Base-by-base conservation (phyloP, 225 moss, liverwort and hornwort species). In the Antitrichia curtipendula region DNA sequence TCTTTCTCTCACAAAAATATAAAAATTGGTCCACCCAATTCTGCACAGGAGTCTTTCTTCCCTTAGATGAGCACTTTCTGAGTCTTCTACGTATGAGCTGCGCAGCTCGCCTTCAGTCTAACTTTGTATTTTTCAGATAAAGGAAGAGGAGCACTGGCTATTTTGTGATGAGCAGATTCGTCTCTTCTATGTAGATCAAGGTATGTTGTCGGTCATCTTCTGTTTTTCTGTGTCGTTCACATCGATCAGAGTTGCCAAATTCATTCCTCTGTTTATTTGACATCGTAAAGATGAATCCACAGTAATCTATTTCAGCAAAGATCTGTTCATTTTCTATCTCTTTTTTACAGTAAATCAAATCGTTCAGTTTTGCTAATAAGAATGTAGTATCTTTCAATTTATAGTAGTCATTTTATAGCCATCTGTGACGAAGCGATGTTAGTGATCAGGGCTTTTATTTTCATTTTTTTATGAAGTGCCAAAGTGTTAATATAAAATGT, bases 101-200 rank as follows among this genome's bases (percentile, higher is more conserved):
- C 78, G 57, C 82, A 87, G 86, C 86, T 89, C 70, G 77, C 88
- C 52, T 78, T 88, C 76, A 89, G 87, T 65, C 84, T n/a, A n/a
- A n/a, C n/a, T 84, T 53, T 89, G 89, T 88, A 80, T 92, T 88
- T 70, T 91, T 85, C 92, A 94, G 86, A 79, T 88, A 80, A 86
- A 84, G 80, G 23, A 91, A 88, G 86, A 90, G 82, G 86, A 90
- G 82, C 89, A 91, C 59, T 87, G 82, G 75, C 79, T 87, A 74
- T 76, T 88, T 62, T 81, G 83, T 89, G 89, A 92, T 74, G 84
- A 91, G 57, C 86, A 90, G 50, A 78, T 94, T 83, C 73, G 65
- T 74, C 85, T 87, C 41, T 69, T 90, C 80, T 70, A 86, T 82
- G 82, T 82, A 88, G 79, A 86, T 83, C 80, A 80, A 73, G 83